Evolutionary conservation across 805 yeast species (phyloP).

Genomic region (Lipomyces orientalis): DNA sequence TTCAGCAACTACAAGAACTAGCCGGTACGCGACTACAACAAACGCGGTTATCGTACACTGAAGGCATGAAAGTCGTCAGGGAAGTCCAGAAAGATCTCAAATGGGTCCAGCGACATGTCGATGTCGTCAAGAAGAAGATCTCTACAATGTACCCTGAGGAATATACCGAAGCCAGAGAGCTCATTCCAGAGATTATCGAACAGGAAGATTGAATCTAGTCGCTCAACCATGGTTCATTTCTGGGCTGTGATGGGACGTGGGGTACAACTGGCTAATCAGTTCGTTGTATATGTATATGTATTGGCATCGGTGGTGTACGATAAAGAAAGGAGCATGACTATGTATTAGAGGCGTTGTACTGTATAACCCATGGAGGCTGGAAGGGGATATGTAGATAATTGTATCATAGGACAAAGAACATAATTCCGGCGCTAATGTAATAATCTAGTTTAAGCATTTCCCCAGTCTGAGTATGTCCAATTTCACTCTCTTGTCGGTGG

Average conservation of each 20-base stretch:
- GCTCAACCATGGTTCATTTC: background rate
- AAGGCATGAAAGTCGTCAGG: constrained; percentile 26
- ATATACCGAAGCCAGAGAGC: constrained; percentile 28
- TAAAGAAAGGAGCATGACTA: background rate
- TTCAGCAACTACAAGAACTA: constrained; percentile 29
- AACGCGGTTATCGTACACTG: constrained; percentile 27
- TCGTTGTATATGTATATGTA: background rate
- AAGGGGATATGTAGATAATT: background rate
- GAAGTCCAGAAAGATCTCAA: constrained; percentile 35
- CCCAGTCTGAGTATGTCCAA: background rate
- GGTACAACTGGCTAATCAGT: background rate
- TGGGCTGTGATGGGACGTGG: background rate
- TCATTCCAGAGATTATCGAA: constrained; percentile 36
- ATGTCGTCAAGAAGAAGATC: constrained; percentile 26
- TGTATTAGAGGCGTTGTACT: background rate
- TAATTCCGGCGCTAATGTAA: background rate
- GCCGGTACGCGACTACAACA: constrained; percentile 24
- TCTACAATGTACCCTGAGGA: constrained; percentile 24
- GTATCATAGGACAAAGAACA: background rate
- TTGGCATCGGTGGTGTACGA: background rate
- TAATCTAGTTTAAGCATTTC: background rate
- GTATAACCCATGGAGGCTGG: background rate
- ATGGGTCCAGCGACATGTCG: constrained; percentile 36
- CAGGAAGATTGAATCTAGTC: constrained; percentile 17
- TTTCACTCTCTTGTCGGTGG: background rate